Evolutionary conservation across 148 eudicot genomes (phyloP), one percentile per base, ranked within the genome.

Genomic region (Hydrangea macrophylla): DNA sequence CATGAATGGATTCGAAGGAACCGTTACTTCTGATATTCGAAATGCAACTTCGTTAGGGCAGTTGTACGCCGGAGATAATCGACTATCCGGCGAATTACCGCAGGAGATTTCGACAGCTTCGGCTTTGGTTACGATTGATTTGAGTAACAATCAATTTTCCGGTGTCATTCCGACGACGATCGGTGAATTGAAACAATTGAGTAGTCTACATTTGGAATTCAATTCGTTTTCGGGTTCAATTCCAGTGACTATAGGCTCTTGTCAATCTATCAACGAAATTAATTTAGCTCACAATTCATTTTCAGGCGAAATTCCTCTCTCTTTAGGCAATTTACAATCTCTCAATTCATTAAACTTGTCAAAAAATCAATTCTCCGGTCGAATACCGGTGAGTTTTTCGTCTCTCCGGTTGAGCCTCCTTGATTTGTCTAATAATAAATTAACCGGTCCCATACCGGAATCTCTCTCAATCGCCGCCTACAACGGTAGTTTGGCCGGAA

Each of bases 281-380:
- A 85, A 78, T 67, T 74, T 94, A 75, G 97, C 90, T 4, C 6
- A 65, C 15, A 94, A 94, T 73, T 67, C 64, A 7, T 71, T 94
- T 63, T 75, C 83, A 0, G 98, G 98, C 7, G 5, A 50, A 53
- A 90, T 94, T 37, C 98, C 98, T 0, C 22, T 37, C 0, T 73
- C 85, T 1, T 65, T 94, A 17, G 98, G 98, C 7, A 77, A 85
- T 10, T 66, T 94, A n/a, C 86, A 77, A 8, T 66, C 75, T 13
- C 77, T 94, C 17, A 90, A 83, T 69, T 83, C 88, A 9, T 63
- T 94, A 63, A 88, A 94, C 63, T 62, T 94, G 68, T 90, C 98
- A 2, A 54, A 61, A 17, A 94, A 94, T 69, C 66, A 70, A 55
- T 78, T 94, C 25, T 82, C 89, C 4, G 98, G 98, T 68, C 62